Evolutionary conservation across 1,284 basidiomycete genomes (phyloP), one percentile per base, ranked within the genome.

Genomic region (Naganishia liquefaciens): DNA sequence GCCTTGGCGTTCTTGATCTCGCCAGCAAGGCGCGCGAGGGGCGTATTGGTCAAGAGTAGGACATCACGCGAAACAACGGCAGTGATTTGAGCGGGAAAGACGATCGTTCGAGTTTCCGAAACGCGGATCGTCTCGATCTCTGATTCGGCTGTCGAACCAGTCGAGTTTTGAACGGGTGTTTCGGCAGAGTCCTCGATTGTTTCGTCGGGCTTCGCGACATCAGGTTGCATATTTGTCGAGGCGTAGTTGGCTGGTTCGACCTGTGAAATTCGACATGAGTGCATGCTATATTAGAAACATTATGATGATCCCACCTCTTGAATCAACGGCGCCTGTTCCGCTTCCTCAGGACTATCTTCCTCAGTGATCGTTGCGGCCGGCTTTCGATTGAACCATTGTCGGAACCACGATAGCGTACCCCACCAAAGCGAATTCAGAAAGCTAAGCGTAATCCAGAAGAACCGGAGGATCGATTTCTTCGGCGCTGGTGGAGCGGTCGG

Each of bases 361-460:
- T 11, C 21, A 19, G 10, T 28, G 30, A 4, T 27, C 40, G 25
- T 30, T 11, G 19, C 57, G 11, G 5, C 55, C n/a, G 53, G 13
- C 15, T 21, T 37, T 21, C 19, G 28, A 5, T 33, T 47, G 17
- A 21, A 40, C 23, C 57, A 50, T 19, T 27, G 19, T 21, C 37
- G 44, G 17, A 60, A 60, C 57, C 57, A 60, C 4, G 57, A 50
- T 21, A 60, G 13, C 33, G 57, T 49, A 21, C 57, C 23, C 27
- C 37, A 60, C 19, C 39, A 60, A 17, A 60, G 46, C 21, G 57
- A 60, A 23, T 60, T 33, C 25, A 60, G 21, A 27, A 60, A 60
- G 19, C 57, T 46, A 17, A 60, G 30, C 10, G 57, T 60, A 46
- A 60, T 50, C 57, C 57, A 60, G 33, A 60, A 33, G 57, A 60